Base-by-base conservation (phyloP, 2,329 filamentous ascomycete species). In the Curvularia hawaiiensis region DNA sequence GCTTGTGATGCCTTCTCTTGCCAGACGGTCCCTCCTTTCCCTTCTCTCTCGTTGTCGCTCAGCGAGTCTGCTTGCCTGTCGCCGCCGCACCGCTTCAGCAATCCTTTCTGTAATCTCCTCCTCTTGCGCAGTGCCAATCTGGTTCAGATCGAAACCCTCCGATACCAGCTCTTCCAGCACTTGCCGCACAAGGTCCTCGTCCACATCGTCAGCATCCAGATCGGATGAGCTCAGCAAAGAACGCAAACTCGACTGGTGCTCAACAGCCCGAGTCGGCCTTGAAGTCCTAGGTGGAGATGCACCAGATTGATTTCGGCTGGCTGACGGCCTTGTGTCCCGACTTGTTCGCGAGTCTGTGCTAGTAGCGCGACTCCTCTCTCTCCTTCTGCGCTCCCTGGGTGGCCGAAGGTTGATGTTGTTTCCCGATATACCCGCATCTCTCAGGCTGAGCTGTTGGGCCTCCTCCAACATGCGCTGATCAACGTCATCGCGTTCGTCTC, bases 91-190 rank as follows among this genome's bases (percentile, higher is more conserved):
- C 2, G 92, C 92, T 69, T 96, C 91, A 2, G 92, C 93, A 66
- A 98, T 97, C 58, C 90, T 88, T 69, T 94, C 90, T 63, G 91
- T 96, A 16, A 98, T 86, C 69, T 96, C 91, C 69, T 97, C 92
- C 71, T 97, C 92, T 68, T 92, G 90, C 48, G 82, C 86, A 16
- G 92, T 83, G 61, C 94, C 92, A 52, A 97, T 87, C 62, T 93
- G 93, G 68, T 95, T 90, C 54, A 97, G 79, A 71, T 97, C 93
- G 46, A 97, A 87, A 18, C 92, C 93, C 68, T 97, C 91, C 33
- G 97, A 77, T 20, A 97, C 79, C 0, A 94, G 92, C 70, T 97
- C 92, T 62, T 94, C 89, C 65, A 93, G 84, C 58, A 96, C 97
- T 72, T 96, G 92, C 43, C 91, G 86, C 64, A 96, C 85, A 58